Evolutionary conservation across 164 flowering plant genomes (phyloP).

Genomic region (Nymphaea thermarum): DNA sequence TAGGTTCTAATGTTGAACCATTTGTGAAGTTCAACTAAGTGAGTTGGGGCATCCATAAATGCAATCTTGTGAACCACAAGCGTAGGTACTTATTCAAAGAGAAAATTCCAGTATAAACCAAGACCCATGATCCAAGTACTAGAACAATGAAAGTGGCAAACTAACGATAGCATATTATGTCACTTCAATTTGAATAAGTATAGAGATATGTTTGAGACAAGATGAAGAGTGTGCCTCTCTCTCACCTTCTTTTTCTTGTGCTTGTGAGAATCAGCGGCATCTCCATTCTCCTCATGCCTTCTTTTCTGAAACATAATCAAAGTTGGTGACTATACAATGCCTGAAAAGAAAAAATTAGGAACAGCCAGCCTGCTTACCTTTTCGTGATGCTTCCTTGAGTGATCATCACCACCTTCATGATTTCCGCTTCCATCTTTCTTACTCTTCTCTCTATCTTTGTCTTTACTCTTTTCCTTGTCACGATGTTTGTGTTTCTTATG

Average conservation of each 20-base stretch:
- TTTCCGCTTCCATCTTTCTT: constrained; percentile 54
- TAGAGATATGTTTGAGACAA: too few species aligned
- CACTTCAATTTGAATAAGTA: too few species aligned
- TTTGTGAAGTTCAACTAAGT: too few species aligned
- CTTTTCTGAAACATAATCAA: constrained; percentile 40
- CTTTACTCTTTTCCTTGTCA: constrained; percentile 62
- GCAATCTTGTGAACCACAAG: too few species aligned
- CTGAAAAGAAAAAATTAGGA: background rate
- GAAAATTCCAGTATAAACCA: too few species aligned
- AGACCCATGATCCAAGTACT: too few species aligned
- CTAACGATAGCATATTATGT: too few species aligned
- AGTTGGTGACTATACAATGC: background rate
- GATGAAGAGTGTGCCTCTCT: too few species aligned
- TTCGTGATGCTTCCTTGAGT: constrained; percentile 57
- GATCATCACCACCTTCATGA: constrained; percentile 50
- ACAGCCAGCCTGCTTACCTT: constrained; percentile 32
- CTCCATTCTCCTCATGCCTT: constrained; percentile 70
- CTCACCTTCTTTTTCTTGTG: constrained; percentile 66
- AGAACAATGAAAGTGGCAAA: too few species aligned
- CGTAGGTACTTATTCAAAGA: too few species aligned
- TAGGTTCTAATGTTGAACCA: too few species aligned
- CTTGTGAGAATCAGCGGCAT: constrained; percentile 42
- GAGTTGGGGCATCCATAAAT: too few species aligned
- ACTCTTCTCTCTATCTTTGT: constrained; percentile 54
- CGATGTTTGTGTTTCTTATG: constrained; percentile 71